phyloP scores from a whole-genome alignment of 495 filamentous ascomycete species.

The Extremus antarcticus region DNA sequence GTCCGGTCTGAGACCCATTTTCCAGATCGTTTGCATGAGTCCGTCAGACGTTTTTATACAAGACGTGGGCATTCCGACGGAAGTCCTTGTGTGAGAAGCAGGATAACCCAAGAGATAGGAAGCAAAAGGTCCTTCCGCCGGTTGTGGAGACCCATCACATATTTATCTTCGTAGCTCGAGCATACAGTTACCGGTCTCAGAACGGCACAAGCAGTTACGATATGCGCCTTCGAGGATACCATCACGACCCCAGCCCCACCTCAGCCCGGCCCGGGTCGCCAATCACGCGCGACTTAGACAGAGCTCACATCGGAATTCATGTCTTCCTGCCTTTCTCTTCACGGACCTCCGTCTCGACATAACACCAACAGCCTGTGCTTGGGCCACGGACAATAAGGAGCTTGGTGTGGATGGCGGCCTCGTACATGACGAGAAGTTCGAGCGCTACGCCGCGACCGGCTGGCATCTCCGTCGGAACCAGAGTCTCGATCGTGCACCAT shows the following conservation, averaged over 20 bases:
- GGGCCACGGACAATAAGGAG: background rate
- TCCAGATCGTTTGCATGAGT: background rate
- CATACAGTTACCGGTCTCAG: background rate
- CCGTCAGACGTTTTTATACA: background rate
- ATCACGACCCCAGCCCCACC: background rate
- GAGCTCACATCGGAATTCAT: background rate
- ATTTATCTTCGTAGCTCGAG: background rate
- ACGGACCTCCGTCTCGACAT: constrained; percentile 1
- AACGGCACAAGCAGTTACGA: background rate
- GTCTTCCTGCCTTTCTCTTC: background rate
- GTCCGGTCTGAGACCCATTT: background rate
- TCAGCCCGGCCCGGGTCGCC: background rate
- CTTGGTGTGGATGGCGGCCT: background rate
- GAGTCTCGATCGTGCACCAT: background rate
- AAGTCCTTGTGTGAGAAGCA: background rate
- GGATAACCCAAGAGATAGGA: background rate
- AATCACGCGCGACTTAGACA: background rate
- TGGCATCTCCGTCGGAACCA: background rate
- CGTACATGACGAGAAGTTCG: background rate
- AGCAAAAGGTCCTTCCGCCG: background rate
- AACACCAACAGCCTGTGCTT: background rate
- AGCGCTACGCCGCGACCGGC: background rate
- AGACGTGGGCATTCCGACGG: background rate
- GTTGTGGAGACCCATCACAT: background rate
- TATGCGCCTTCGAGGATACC: background rate